Evolutionary conservation across 805 yeast species (phyloP).

Genomic region (Yarrowia sp.): DNA sequence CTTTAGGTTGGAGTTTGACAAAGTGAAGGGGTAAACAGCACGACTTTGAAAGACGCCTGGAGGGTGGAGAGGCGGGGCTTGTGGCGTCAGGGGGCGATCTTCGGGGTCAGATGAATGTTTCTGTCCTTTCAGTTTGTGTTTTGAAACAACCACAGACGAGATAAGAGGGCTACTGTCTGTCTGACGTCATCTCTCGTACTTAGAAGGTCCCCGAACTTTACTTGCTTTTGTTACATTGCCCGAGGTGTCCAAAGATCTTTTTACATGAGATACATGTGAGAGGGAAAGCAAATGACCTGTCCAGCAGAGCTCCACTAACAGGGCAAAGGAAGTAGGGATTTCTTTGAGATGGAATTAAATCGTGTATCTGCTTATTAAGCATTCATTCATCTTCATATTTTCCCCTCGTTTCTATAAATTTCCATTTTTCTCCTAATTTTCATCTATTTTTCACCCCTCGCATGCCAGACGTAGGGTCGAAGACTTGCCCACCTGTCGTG

Average conservation of each 20-base stretch:
- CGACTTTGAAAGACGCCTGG: neutral
- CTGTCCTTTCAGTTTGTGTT: no score
- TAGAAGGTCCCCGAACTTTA: slow-evolving; percentile 16
- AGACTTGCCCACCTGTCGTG: slow-evolving; percentile 24
- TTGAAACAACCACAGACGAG: neutral
- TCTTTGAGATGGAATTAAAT: no score
- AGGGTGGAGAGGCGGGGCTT: neutral
- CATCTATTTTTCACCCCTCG: neutral
- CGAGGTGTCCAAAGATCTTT: neutral
- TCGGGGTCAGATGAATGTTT: neutral
- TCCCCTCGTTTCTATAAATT: no score
- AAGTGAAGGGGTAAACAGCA: slow-evolving; percentile 3
- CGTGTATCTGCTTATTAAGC: no score
- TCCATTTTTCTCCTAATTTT: neutral
- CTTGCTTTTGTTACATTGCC: slow-evolving; percentile 26
- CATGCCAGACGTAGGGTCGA: slow-evolving; percentile 20
- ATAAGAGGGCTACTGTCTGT: neutral
- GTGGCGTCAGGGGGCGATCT: neutral
- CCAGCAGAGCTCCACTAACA: no score
- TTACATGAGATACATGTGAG: slow-evolving; percentile 5
- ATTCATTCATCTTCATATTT: no score
- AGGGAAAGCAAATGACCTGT: neutral
- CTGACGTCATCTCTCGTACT: slow-evolving; percentile 28
- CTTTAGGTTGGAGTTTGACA: slow-evolving; percentile 15
- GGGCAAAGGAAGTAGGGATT: no score